Percentiles rank a stretch among this genome's conserved stretches.
phyloP scores from a whole-genome alignment of 2,329 filamentous ascomycete genomes.

The Nothophaeocryptopus gaeumannii region DNA sequence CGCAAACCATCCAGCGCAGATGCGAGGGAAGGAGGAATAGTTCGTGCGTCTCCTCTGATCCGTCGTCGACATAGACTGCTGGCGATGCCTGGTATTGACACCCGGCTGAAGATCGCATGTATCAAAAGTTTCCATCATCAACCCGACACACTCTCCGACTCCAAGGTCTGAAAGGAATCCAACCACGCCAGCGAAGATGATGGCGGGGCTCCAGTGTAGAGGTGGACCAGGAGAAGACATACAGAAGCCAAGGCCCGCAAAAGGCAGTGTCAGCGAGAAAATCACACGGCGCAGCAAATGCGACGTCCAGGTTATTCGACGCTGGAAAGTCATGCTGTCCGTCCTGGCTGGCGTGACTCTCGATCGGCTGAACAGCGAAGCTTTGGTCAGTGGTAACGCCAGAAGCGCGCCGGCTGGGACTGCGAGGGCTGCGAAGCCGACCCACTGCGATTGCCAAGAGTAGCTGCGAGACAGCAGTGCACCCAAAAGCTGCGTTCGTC shows the following conservation, averaged over 20 bases:
- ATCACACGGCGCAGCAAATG: conserved; percentile 66
- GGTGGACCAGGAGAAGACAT: conserved; percentile 62
- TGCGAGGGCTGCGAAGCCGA: conserved; percentile 64
- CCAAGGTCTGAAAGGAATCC: conserved; percentile 71
- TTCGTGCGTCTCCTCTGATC: conserved; percentile 57
- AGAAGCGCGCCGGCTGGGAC: conserved; percentile 67
- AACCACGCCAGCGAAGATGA: conserved; percentile 62
- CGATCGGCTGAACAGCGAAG: conserved; percentile 64
- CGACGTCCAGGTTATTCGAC: conserved; percentile 65
- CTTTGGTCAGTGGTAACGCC: conserved; percentile 72
- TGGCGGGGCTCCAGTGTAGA: conserved; percentile 61
- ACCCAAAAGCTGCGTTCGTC: conserved; percentile 55
- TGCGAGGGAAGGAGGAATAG: conserved; percentile 72
- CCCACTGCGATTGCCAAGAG: conserved; percentile 59
- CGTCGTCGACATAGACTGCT: conserved; percentile 45
- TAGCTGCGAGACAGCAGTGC: conserved; percentile 70
- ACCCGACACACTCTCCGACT: conserved; percentile 70
- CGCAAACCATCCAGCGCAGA: conserved; percentile 67
- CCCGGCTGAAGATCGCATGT: conserved; percentile 74
- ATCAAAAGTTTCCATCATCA: conserved; percentile 79
- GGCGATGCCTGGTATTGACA: conserved; percentile 55
- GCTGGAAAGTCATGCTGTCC: conserved; percentile 65
- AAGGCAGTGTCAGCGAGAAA: conserved; percentile 65
- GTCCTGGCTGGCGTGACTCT: conserved; percentile 58
- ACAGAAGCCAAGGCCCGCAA: conserved; percentile 66